Base-by-base conservation (phyloP, 768 basidiomycete species). In the Tulasnella sp. region DNA sequence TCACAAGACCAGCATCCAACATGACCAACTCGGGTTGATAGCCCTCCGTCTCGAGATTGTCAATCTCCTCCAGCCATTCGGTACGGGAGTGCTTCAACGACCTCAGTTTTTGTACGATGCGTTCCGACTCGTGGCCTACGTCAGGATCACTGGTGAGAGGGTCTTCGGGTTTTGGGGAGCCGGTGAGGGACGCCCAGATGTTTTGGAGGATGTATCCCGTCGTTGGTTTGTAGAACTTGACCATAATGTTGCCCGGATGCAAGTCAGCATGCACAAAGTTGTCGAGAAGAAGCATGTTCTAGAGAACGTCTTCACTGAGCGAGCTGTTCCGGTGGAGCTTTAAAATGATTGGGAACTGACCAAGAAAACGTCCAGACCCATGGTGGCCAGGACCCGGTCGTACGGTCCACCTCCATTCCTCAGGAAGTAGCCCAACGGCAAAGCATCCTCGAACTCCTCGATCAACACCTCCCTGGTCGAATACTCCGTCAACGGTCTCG, bases 271-370 rank as follows among this genome's bases (percentile, higher is more conserved):
- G 97, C 11, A 96, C 94, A 80, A 97, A 99, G 80, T 99, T 98
- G 80, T 99, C 97, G 62, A 99, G 83, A 1, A 99, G 83, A 22
- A 99, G 87, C 97, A 99, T 99, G 81, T 98, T 94, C 94, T 98
- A 76, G 1, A 16, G n/a, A 19, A 40, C 36, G 7, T 26, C 14
- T 26, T 59, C 22, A 59, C 22, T 8, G 34, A 16, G 34, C 29
- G 63, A 17, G 14, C 22, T 1, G 6, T 29, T 69, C 16, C 42
- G 69, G 8, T 37, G n/a, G 65, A 69, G 34, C 17, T 1, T 74
- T 47, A 16, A 63, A 68, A 62, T 3, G 81, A 91, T 75, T 77
- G 14, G 22, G 4, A 12, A 29, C 52, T 59, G n/a, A 94, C 95
- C 79, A 99, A 79, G 81, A 98, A 99, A 1, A 95, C 95, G 79